Conservation (phyloP, 2,329 filamentous ascomycete genomes). For the Sarocladium brachiariae region DNA sequence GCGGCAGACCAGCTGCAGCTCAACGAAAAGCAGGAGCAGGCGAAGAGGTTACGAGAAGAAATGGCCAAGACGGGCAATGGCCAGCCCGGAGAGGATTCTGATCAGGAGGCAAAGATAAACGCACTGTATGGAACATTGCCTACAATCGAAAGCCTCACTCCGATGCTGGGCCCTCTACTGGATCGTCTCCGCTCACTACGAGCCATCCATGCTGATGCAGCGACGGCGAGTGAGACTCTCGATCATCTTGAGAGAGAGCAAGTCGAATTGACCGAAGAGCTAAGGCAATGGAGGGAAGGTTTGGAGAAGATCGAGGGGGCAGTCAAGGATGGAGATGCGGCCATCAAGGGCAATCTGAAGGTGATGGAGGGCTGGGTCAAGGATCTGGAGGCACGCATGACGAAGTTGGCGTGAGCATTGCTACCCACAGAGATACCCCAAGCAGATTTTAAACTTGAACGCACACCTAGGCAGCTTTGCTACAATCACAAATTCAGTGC, state of each 20-base stretch:
- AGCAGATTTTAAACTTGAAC: too few relatives aligned
- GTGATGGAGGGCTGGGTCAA: conserved; percentile 87
- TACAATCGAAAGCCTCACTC: conserved; percentile 79
- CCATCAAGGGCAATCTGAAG: conserved; percentile 72
- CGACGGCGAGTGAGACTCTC: conserved; percentile 69
- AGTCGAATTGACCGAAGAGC: conserved; percentile 72
- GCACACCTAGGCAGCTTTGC: too few relatives aligned
- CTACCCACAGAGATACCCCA: conserved; percentile 24
- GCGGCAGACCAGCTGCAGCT: conserved; percentile 67
- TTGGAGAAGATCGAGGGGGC: conserved; percentile 71
- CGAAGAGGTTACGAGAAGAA: conserved; percentile 55
- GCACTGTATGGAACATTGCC: conserved; percentile 83
- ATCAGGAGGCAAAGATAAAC: conserved; percentile 82
- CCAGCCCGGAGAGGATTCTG: conserved; percentile 45
- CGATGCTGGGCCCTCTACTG: conserved; percentile 76
- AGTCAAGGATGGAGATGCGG: conserved; percentile 61
- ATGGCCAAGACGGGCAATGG: conserved; percentile 41
- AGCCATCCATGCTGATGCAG: conserved; percentile 80
- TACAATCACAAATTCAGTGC: too few relatives aligned
- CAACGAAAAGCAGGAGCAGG: conserved; percentile 56
- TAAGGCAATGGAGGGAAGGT: conserved; percentile 79
- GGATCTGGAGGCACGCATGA: conserved; percentile 72
- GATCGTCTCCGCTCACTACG: conserved; percentile 79
- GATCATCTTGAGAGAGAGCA: conserved; percentile 73
- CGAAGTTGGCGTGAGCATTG: conserved; percentile 38